These are phyloP conservation scores for Fusarium sp. DNA, from an alignment of 2,329 filamentous ascomycete species.

Conservation along the genomic window DNA sequence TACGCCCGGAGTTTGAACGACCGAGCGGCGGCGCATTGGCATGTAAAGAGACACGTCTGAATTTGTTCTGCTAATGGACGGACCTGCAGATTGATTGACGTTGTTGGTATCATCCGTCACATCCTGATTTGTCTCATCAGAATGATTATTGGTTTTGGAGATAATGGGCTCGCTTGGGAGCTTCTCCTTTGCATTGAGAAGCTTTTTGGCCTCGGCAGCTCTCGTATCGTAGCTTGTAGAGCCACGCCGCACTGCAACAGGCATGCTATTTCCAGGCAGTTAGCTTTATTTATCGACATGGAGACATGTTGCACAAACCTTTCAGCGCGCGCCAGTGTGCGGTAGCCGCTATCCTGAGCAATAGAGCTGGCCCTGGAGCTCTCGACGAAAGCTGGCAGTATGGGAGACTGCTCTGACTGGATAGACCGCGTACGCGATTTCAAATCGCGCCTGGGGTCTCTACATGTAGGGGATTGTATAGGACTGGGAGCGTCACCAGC, in stretches of 20 bases:
- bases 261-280: constrained; percentile 34
- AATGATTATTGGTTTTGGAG: constrained; percentile 23
- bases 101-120: constrained; percentile 40
- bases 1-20: constrained; percentile 62
- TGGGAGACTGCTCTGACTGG: constrained; percentile 36
- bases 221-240: constrained; percentile 38
- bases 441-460: constrained; percentile 32
- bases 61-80: constrained; percentile 47
- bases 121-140: constrained; percentile 32
- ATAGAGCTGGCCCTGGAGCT: constrained; percentile 31
- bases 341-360: constrained; percentile 24
- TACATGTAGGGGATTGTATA: constrained; percentile 27
- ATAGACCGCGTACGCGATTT: constrained; percentile 32
- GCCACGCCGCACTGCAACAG: constrained; percentile 20
- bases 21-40: constrained; percentile 60
- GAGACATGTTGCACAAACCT: constrained; percentile 37
- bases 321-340: constrained; percentile 37
- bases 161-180: constrained; percentile 27
- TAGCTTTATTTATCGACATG: constrained; percentile 32
- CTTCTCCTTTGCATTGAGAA: constrained; percentile 26
- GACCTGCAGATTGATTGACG: constrained; percentile 31
- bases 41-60: constrained; percentile 63
- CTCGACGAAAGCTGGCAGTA: constrained; percentile 26
- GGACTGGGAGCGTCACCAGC: constrained; percentile 26
- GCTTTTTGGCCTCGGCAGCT: constrained; percentile 30